Conservation (phyloP, 2,329 filamentous ascomycete genomes). For the Reticulascus tulasneorum region DNA sequence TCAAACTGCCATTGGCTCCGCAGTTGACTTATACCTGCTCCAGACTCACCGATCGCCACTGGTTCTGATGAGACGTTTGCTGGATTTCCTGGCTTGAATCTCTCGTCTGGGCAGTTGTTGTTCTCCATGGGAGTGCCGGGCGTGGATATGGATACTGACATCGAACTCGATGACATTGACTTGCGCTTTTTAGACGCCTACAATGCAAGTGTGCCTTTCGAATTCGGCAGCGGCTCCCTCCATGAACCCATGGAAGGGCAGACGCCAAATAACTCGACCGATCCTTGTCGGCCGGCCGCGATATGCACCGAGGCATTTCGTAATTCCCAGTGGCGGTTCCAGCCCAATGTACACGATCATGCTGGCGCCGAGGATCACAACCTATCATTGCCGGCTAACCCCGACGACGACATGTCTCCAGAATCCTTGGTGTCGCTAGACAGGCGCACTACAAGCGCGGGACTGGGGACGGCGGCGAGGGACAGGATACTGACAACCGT, state of each 20-base stretch:
- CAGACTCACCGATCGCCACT: too few relatives aligned
- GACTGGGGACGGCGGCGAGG: too few relatives aligned
- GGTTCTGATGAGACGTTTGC: too few relatives aligned
- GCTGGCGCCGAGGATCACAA: constrained; percentile 26
- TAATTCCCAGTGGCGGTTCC: constrained; percentile 24
- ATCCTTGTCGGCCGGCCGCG: constrained; percentile 13
- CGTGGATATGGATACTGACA: constrained; percentile 15
- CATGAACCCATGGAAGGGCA: too few relatives aligned
- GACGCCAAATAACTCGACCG: constrained; percentile 9
- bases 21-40: too few relatives aligned
- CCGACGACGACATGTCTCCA: constrained; percentile 16
- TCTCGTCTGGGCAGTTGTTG: too few relatives aligned
- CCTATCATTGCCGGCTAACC: constrained; percentile 21
- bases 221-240: constrained; percentile 16
- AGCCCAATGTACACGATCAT: constrained; percentile 25
- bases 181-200: constrained; percentile 27
- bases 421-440: too few relatives aligned
- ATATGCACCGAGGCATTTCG: constrained; percentile 20
- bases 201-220: constrained; percentile 25
- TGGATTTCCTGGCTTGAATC: too few relatives aligned
- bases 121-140: constrained; percentile 7
- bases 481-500: constrained; percentile 26
- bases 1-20: too few relatives aligned
- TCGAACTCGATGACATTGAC: constrained; percentile 26
- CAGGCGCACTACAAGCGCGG: too few relatives aligned